Evolutionary conservation across 2,329 filamentous ascomycete species (phyloP).

Genomic region (Alternaria sp.): DNA sequence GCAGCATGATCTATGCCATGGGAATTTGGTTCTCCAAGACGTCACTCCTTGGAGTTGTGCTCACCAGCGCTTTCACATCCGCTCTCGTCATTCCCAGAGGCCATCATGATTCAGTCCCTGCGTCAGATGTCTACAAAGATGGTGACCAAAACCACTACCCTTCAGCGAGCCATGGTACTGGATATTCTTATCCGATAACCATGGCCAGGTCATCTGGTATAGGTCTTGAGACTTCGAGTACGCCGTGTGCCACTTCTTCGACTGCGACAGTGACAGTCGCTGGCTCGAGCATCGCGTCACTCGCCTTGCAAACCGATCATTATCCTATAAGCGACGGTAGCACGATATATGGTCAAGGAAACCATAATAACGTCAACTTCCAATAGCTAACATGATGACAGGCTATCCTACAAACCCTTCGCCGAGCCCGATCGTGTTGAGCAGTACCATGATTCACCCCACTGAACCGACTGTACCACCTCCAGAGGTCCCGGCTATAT

Average conservation of each 20-base stretch:
- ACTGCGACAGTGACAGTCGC: neutral
- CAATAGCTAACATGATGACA: neutral
- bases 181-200: neutral
- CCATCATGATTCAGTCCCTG: neutral
- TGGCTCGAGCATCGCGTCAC: neutral
- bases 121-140: neutral
- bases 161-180: neutral
- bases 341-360: neutral
- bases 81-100: slow-evolving; percentile 1
- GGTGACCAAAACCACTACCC: neutral
- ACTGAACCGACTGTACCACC: neutral
- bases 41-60: neutral
- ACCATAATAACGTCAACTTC: neutral
- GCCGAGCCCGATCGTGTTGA: neutral
- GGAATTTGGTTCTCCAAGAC: neutral
- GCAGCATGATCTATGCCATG: neutral
- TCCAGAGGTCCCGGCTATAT: neutral
- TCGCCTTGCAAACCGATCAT: neutral
- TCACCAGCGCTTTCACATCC: neutral
- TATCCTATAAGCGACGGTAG: neutral
- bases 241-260: neutral
- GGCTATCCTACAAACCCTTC: neutral
- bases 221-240: neutral
- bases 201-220: neutral
- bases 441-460: neutral